Percentiles rank a stretch among this genome's conserved stretches.
Evolutionary conservation across 1,284 basidiomycete genomes (phyloP).

Genomic region (Schizopora paradoxa): DNA sequence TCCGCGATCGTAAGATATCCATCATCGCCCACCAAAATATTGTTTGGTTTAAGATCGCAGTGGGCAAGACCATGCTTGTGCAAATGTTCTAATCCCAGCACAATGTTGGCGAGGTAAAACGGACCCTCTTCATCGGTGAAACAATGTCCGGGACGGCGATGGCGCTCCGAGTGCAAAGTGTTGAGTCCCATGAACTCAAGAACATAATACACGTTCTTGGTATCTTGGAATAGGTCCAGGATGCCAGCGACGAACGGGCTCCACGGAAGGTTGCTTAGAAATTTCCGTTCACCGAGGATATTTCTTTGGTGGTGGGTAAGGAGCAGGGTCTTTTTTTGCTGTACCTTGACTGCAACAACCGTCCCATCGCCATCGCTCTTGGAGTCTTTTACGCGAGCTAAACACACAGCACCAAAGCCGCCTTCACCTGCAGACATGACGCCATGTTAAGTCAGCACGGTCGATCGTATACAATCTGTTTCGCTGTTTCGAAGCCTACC

Average conservation of each 20-base stretch:
- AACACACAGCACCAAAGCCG: not conserved
- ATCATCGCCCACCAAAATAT: conserved; percentile 63
- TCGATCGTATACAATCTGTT: no score
- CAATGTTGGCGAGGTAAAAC: conserved; percentile 58
- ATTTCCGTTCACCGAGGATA: conserved; percentile 31
- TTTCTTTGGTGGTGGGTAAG: not conserved
- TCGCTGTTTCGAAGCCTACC: not conserved
- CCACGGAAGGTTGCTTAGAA: conserved; percentile 41
- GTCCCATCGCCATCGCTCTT: not conserved
- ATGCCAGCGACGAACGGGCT: conserved; percentile 45
- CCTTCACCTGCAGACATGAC: not conserved
- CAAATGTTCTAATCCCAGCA: conserved; percentile 67
- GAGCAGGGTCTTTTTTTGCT: not conserved
- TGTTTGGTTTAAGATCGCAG: conserved; percentile 83
- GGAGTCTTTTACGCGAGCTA: not conserved
- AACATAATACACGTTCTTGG: conserved; percentile 41
- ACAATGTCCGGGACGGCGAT: no score
- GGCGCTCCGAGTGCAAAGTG: conserved; percentile 30
- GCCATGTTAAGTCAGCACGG: not conserved
- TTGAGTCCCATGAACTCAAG: conserved; percentile 40
- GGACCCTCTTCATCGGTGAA: conserved; percentile 28
- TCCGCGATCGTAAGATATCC: conserved; percentile 69
- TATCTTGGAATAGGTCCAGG: conserved; percentile 40
- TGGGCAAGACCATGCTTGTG: conserved; percentile 72
- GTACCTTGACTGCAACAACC: not conserved